Base-by-base conservation (phyloP, 495 filamentous ascomycete genomes). In the Opeltia flavorubescens region DNA sequence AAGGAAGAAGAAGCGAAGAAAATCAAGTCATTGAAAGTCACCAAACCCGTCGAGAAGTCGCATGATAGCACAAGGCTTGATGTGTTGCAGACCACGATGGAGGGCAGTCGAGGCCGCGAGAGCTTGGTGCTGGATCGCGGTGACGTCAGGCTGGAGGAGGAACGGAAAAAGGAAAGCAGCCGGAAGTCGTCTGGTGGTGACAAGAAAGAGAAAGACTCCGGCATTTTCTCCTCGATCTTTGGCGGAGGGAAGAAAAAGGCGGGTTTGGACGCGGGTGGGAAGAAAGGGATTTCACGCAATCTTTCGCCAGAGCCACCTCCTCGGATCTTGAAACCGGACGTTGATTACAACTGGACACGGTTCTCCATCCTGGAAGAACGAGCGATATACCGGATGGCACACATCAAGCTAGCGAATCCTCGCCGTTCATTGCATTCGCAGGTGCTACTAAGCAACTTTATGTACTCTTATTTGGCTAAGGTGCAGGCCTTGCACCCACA, bases 391-490 rank as follows among this genome's bases (percentile, higher is more conserved):
- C 75, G 91, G 44, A 94, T 99, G 82, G 91, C 91, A 11, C 91
- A 99, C 62, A 89, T 96, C 64, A 99, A 99, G 63, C 82, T 99
- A 44, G 91, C 91, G 3, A 99, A 99, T 59, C 91, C 91, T 27
- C 79, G 91, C 9, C 80, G 91, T 25, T 83, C 89, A 33, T 66
- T 99, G 28, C 86, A 94, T 56, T 95, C 89, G 38, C 91, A 99
- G 60, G 91, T 99, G 21, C 72, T 99, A 44, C 79, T 99, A 54
- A 95, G 89, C 64, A 99, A 99, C 57, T 99, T 99, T 63, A 99
- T 99, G 91, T 99, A 99, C 69, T 89, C 85, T 26, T 99, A 99
- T 61, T 75, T 99, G 52, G 93, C 89, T 44, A 96, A 96, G 65
- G 91, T 99, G 28, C 91, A 98, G 65, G 85, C 91, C 52, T 94